Base-by-base conservation (phyloP, 768 basidiomycete genomes). In the Kwoniella shandongensis region DNA sequence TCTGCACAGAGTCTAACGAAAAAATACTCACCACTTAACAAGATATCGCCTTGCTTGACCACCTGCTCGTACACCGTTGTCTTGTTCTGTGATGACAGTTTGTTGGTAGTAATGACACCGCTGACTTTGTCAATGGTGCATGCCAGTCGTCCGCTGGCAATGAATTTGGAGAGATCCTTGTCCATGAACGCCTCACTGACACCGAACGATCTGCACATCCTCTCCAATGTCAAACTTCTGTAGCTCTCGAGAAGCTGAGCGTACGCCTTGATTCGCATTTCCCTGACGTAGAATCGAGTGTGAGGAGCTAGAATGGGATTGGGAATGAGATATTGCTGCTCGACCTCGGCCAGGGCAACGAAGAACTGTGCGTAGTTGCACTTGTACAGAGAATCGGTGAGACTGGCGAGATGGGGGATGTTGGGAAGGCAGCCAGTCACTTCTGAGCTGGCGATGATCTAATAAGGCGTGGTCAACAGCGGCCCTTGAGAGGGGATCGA, bases 291-390 rank as follows among this genome's bases (percentile, higher is more conserved):
- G 79, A 81, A 94, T 7, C 89, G 84, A 0, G 90, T 82, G 74
- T 98, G 96, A 0, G 87, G 88, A 1, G 86, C 82, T 44, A 98
- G 83, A 57, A 92, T 78, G 39, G 89, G 88, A 2, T 89, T 92
- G 12, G 91, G 87, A n/a, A 91, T 78, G 62, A 98, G 86, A 69
- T 88, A 84, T 1, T 83, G 84, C 77, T 91, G 86, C 77, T 97
- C 93, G 54, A 97, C 86, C 13, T 86, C 86, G 17, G 92, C 91
- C 18, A 98, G 83, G 0, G 93, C 87, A 32, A 86, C 77, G 76
- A 97, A 99, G 79, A 98, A 91, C 60, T 91, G 89, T 72, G 90
- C 85, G 74, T 98, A 99, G 67, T 93, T 89, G 64, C 89, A 90
- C 57, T 93, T 88, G 75, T 93, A 93, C 4, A 99, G 80, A 65